Percentiles rank a stretch among this genome's conserved stretches.
Evolutionary conservation across 1,284 basidiomycete species (phyloP).

Genomic region (Heterobasidion occidentale): DNA sequence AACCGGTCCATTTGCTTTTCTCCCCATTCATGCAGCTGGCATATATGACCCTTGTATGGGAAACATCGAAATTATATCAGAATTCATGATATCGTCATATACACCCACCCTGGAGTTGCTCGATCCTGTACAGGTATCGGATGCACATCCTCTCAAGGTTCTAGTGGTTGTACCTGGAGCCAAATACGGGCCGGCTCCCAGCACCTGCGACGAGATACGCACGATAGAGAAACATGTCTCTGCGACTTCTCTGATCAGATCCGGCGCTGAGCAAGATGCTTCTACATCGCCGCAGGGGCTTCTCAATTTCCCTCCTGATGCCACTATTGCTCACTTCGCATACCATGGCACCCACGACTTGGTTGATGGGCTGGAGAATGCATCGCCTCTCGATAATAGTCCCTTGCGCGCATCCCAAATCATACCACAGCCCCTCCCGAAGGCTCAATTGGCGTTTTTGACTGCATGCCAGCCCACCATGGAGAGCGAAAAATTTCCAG

Average conservation of each 20-base stretch:
- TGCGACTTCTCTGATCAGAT: constrained; percentile 1
- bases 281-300: not conserved
- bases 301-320: not conserved
- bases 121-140: not conserved
- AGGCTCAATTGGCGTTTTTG: not conserved
- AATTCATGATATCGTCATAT: constrained; percentile 17
- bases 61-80: not conserved
- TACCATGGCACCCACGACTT: not conserved
- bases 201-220: not conserved
- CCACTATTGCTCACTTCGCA: not conserved
- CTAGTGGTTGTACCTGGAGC: constrained; percentile 1
- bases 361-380: not conserved
- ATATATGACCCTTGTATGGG: constrained; percentile 6
- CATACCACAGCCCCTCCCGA: not conserved
- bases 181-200: not conserved
- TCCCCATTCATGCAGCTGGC: constrained; percentile 3
- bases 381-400: not conserved
- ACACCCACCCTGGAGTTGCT: constrained; percentile 12
- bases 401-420: not conserved
- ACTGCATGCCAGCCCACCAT: not conserved
- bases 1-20: not conserved
- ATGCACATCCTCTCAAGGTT: not conserved
- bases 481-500: not conserved
- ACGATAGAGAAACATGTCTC: not conserved
- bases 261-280: not conserved